phyloP scores from a whole-genome alignment of 192 early-diverging fungal genomes.

The Coemansia sp. region DNA sequence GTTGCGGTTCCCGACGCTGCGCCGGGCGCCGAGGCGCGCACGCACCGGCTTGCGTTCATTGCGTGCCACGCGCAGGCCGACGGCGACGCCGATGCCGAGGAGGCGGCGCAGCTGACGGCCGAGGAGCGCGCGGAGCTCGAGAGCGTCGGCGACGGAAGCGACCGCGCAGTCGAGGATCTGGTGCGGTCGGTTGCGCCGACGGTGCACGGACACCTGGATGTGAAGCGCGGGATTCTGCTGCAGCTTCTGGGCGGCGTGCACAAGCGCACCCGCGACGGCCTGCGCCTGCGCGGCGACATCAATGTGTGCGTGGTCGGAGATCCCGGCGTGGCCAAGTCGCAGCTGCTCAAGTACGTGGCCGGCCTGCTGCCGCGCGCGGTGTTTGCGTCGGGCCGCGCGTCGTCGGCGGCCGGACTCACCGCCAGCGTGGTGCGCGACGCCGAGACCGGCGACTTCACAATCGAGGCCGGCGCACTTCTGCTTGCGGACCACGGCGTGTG shows the following conservation, averaged over 20 bases:
- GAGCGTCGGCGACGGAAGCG: conserved; percentile 63
- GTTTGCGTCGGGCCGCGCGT: conserved; percentile 95
- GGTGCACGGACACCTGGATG: conserved; percentile 90
- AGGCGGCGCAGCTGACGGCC: conserved; percentile 64
- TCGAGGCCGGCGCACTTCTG: conserved; percentile 97
- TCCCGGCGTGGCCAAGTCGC: conserved; percentile 92
- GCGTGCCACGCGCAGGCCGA: conserved; percentile 73
- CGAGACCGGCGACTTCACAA: conserved; percentile 96
- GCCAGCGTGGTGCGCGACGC: conserved; percentile 94
- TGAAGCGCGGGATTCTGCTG: conserved; percentile 93
- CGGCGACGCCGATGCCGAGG: conserved; percentile 60
- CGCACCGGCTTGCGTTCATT: conserved; percentile 90
- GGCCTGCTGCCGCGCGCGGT: conserved; percentile 89
- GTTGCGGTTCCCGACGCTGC: conserved; percentile 93
- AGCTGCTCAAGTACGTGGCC: conserved; percentile 81
- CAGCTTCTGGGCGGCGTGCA: conserved; percentile 96
- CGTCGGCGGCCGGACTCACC: conserved; percentile 93
- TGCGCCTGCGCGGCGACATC: conserved; percentile 94
- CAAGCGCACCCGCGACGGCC: conserved; percentile 89
- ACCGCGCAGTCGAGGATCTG: conserved; percentile 73
- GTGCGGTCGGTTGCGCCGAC: conserved; percentile 84
- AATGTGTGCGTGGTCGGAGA: conserved; percentile 98
- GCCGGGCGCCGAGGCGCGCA: conserved; percentile 87
- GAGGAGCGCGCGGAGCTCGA: conserved; percentile 77
- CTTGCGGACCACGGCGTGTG: conserved; percentile 98